These are phyloP conservation scores for Massariosphaeria phaeospora DNA, from an alignment of 495 filamentous ascomycete species.

Conservation along the genomic window DNA sequence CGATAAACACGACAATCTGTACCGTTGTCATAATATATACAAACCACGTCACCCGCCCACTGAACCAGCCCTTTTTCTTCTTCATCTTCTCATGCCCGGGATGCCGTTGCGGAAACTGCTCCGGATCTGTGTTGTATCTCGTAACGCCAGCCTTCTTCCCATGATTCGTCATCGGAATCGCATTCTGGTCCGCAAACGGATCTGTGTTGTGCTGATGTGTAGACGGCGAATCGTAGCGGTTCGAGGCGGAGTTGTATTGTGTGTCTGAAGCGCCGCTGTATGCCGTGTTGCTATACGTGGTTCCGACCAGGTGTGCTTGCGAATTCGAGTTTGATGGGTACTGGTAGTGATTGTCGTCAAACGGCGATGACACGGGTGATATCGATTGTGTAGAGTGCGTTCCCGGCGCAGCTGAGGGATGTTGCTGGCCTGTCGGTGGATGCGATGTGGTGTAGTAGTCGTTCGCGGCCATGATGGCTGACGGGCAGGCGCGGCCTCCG, in stretches of 20 bases:
- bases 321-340: conserved; percentile 48
- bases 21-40: conserved; percentile 73
- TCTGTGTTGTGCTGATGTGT: conserved; percentile 44
- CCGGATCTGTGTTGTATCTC: conserved; percentile 34
- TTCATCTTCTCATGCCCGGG: conserved; percentile 46
- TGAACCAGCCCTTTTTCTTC: conserved; percentile 51
- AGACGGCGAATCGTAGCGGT: conserved; percentile 36
- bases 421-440: conserved; percentile 22
- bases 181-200: conserved; percentile 59
- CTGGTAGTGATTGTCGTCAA: conserved; percentile 57
- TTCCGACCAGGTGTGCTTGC: not conserved
- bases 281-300: conserved; percentile 30
- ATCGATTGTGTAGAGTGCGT: conserved; percentile 23
- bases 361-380: conserved; percentile 29
- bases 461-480: conserved; percentile 68
- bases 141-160: conserved; percentile 30
- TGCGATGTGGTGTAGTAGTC: conserved; percentile 62
- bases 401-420: conserved; percentile 39
- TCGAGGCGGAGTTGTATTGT: not conserved
- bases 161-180: conserved; percentile 50
- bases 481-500: not conserved
- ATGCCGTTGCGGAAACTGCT: conserved; percentile 39
- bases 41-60: conserved; percentile 68
- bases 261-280: conserved; percentile 53
- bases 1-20: conserved; percentile 85